phyloP scores from a whole-genome alignment of 805 yeast species.

The Yarrowia sp. region DNA sequence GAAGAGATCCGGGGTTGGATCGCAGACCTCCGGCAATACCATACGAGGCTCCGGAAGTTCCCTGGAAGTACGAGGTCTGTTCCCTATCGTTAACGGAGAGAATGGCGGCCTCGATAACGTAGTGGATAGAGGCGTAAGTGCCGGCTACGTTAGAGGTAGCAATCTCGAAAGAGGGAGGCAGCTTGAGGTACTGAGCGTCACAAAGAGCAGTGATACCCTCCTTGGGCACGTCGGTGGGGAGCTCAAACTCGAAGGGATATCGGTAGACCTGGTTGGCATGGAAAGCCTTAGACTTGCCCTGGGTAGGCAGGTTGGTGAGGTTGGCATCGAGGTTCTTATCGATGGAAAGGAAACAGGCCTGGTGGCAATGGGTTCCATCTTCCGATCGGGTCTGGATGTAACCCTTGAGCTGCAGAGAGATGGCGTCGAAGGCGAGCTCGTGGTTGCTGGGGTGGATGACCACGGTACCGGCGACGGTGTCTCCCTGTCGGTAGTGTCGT shows the following conservation, averaged over 20 bases:
- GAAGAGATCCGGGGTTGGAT: conserved; percentile 22
- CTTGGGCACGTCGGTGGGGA: conserved; percentile 14
- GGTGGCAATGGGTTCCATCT: conserved; percentile 24
- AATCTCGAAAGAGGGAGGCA: conserved; percentile 18
- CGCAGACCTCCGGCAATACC: conserved; percentile 21
- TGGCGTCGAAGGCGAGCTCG: conserved; percentile 15
- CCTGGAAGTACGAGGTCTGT: conserved; percentile 22
- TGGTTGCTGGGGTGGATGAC: conserved; percentile 21
- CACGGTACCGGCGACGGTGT: conserved; percentile 3
- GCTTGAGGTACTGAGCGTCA: conserved; percentile 22
- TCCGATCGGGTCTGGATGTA: conserved; percentile 24
- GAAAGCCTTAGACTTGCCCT: conserved; percentile 24
- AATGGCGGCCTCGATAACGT: conserved; percentile 13
- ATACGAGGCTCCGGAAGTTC: conserved; percentile 16
- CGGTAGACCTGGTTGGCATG: conserved; percentile 23
- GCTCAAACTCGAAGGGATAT: conserved; percentile 17
- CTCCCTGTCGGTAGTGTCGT: conserved; percentile 23
- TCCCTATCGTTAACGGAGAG: conserved; percentile 15
- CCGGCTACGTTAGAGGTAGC: conserved; percentile 19
- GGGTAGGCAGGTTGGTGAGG: conserved; percentile 19
- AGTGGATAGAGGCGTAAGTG: conserved; percentile 18
- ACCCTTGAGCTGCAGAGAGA: conserved; percentile 25
- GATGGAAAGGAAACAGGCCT: conserved; percentile 17
- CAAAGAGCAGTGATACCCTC: conserved; percentile 19
- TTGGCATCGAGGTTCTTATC: conserved; percentile 24